Conservation (phyloP, 2,329 filamentous ascomycete genomes). For the Neonectria magnoliae region DNA sequence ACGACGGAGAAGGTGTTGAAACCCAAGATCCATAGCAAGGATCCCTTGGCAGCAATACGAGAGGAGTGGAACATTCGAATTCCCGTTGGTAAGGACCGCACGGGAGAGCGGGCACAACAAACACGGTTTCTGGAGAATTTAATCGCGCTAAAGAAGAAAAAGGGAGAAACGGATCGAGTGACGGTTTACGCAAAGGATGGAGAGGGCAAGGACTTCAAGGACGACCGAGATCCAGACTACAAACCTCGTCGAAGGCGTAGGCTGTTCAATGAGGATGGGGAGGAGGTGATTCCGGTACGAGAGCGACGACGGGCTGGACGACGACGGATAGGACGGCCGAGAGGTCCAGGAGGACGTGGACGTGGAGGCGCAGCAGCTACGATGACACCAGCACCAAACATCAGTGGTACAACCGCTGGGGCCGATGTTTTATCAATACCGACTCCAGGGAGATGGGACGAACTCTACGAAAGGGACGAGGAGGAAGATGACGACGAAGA, state of each 20-base stretch:
- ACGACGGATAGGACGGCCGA: conserved; percentile 35
- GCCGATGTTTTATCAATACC: conserved; percentile 44
- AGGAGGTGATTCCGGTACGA: conserved; percentile 36
- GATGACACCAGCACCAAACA: conserved; percentile 21
- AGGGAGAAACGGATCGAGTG: conserved; percentile 72
- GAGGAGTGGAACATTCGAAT: conserved; percentile 57
- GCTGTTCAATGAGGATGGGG: conserved; percentile 40
- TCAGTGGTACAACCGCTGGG: conserved; percentile 22
- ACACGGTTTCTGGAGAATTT: conserved; percentile 72
- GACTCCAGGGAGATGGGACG: conserved; percentile 49
- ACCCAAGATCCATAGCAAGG: conserved; percentile 51
- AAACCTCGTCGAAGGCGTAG: conserved; percentile 46
- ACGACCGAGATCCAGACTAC: conserved; percentile 54
- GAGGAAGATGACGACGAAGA: conserved; percentile 39
- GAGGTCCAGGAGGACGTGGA: conserved; percentile 30
- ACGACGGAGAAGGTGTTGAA: conserved; percentile 71
- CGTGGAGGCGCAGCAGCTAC: conserved; percentile 22
- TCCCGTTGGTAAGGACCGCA: conserved; percentile 56
- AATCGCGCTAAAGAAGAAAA: conserved; percentile 70
- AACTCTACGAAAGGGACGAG: conserved; percentile 38
- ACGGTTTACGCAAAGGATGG: conserved; percentile 65
- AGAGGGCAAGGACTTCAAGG: conserved; percentile 53
- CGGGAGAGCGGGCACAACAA: conserved; percentile 59
- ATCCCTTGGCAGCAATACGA: conserved; percentile 52
- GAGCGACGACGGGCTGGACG: conserved; percentile 30